A percentile compares a stretch with the other conserved stretches of the same genome.
These are phyloP conservation scores for Vachellia collinsii DNA, from an alignment of 306 rosid genomes.

Conservation along the genomic window DNA sequence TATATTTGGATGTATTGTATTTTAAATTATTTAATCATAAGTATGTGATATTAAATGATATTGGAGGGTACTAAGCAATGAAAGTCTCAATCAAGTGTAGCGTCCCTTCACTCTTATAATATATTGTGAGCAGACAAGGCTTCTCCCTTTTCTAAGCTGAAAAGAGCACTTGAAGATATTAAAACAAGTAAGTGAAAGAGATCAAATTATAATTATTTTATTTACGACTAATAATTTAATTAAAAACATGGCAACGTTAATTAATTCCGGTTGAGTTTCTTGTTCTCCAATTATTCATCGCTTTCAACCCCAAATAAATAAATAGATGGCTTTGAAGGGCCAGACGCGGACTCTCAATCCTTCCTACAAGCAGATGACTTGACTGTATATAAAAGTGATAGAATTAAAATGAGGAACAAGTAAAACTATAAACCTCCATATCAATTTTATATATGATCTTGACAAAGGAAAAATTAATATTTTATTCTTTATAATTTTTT, in stretches of 20 bases:
- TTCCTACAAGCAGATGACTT: slow-evolving; percentile 52
- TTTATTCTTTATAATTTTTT: no score
- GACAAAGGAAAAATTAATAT: no score
- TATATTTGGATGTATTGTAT: neutral
- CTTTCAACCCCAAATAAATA: neutral
- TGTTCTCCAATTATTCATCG: neutral
- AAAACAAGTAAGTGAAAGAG: neutral
- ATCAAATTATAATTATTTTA: neutral
- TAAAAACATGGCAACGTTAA: neutral
- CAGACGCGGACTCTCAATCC: slow-evolving; percentile 32
- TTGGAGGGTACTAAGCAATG: neutral
- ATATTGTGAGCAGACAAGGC: neutral
- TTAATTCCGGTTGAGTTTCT: slow-evolving; percentile 36
- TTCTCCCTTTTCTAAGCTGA: neutral
- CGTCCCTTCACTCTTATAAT: neutral
- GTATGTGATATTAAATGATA: neutral
- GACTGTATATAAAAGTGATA: slow-evolving; percentile 28
- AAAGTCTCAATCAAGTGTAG: neutral
- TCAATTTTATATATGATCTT: no score
- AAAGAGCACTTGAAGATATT: neutral
- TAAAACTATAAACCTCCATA: neutral
- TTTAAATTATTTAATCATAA: neutral
- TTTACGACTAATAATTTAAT: neutral
- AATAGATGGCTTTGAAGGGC: slow-evolving; percentile 17
- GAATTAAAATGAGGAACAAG: neutral